Evolutionary conservation across 2,329 filamentous ascomycete species (phyloP).

Genomic region (Aspergillus texensis): DNA sequence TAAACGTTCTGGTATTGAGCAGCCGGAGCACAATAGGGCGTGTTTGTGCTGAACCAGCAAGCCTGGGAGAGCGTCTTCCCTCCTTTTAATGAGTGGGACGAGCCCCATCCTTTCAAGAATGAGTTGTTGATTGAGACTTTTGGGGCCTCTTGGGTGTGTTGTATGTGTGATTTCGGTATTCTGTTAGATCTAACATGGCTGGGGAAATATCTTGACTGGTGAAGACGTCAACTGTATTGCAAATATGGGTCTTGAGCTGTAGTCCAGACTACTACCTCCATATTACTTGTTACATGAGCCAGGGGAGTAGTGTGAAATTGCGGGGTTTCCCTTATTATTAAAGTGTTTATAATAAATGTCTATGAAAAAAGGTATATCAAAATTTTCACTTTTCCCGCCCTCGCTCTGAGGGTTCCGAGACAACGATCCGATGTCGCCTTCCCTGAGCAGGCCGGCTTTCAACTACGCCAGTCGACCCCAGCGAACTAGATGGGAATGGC

Average conservation of each 20-base stretch:
- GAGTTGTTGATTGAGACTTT: no score
- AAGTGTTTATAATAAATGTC: neutral
- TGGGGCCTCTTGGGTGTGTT: no score
- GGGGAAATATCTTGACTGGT: no score
- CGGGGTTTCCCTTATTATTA: neutral
- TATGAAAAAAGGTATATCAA: neutral
- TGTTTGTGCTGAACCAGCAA: no score
- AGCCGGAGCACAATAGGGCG: no score
- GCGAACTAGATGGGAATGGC: neutral
- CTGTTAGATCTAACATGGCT: no score
- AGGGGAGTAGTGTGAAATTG: neutral
- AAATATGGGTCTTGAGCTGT: neutral
- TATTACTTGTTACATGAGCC: neutral
- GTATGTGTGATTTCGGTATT: no score
- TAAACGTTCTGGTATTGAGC: no score
- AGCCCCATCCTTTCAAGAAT: no score
- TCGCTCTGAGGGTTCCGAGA: neutral
- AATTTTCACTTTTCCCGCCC: neutral
- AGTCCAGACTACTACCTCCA: neutral
- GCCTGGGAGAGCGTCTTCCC: no score
- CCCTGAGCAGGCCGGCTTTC: neutral
- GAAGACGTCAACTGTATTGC: neutral
- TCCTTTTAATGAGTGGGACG: no score
- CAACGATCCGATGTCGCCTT: neutral
- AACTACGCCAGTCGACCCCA: neutral